These are phyloP conservation scores for Chrysoporthe puriensis DNA, from an alignment of 2,329 filamentous ascomycete genomes.

Conservation along the genomic window DNA sequence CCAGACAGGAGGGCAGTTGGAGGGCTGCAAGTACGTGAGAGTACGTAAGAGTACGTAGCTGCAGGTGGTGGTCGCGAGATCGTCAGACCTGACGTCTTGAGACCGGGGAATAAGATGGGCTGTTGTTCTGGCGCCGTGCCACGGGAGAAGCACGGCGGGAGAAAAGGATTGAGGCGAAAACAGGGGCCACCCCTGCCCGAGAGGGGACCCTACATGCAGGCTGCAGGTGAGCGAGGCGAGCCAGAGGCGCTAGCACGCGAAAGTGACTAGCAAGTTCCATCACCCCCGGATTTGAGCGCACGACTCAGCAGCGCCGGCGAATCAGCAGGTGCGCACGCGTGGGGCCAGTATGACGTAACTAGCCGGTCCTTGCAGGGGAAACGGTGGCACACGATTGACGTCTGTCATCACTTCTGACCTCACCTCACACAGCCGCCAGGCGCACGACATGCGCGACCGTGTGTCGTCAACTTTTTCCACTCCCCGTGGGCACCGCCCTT, in stretches of 20 bases:
- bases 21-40: neutral
- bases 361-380: conserved; percentile 6
- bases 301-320: neutral
- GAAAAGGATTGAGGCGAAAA: conserved; percentile 1
- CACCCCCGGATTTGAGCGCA: neutral
- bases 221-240: neutral
- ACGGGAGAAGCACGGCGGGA: neutral
- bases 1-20: neutral
- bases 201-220: conserved; percentile 4
- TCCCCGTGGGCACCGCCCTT: too few species aligned
- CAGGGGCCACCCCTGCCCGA: conserved; percentile 8
- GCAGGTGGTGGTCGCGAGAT: too few species aligned
- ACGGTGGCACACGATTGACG: conserved; percentile 20
- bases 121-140: neutral
- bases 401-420: conserved; percentile 28
- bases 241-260: neutral
- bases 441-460: neutral
- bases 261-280: neutral
- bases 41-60: too few species aligned
- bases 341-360: conserved; percentile 18
- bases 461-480: neutral
- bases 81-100: neutral
- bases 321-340: neutral
- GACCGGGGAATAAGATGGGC: neutral
- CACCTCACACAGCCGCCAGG: conserved; percentile 19